Percentiles rank a stretch among this genome's conserved stretches.
phyloP scores from a whole-genome alignment of 768 basidiomycete genomes.

The Artomyces pyxidatus region DNA sequence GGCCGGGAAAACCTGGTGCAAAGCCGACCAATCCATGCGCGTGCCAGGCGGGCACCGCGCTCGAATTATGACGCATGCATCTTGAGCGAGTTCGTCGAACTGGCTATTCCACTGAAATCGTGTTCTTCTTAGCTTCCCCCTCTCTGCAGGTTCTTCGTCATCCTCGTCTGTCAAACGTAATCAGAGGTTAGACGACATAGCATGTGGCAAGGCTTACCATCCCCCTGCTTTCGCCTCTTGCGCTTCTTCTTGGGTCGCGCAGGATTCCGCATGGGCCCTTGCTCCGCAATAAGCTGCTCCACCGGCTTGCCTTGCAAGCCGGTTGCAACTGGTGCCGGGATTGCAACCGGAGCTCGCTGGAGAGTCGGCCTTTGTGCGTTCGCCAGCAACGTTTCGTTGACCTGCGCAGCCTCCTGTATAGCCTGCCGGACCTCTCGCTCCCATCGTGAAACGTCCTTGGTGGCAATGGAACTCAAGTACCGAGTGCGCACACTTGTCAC shows the following conservation, averaged over 20 bases:
- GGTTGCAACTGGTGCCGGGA: constrained; percentile 32
- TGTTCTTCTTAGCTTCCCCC: constrained; percentile 2
- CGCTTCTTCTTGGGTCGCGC: background rate
- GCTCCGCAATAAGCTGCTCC: constrained; percentile 40
- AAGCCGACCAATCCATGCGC: constrained; percentile 61
- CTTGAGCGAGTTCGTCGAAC: constrained; percentile 83
- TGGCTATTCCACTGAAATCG: constrained; percentile 80
- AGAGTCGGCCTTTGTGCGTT: constrained; percentile 19
- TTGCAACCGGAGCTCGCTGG: constrained; percentile 6
- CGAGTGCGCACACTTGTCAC: constrained; percentile 46
- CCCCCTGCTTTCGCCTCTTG: constrained; percentile 21
- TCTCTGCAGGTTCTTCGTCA: background rate
- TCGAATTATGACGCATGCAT: constrained; percentile 75
- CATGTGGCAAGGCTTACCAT: constrained; percentile 19
- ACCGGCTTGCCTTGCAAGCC: constrained; percentile 45
- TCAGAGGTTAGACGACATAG: background rate
- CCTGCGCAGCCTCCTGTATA: constrained; percentile 46
- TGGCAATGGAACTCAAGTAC: constrained; percentile 51
- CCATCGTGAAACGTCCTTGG: constrained; percentile 48
- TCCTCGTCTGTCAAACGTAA: constrained; percentile 2
- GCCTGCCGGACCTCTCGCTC: constrained; percentile 50
- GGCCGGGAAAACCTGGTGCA: constrained; percentile 74
- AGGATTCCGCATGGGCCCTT: constrained; percentile 38
- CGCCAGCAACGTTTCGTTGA: constrained; percentile 36
- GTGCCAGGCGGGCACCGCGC: constrained; percentile 60